phyloP scores from a whole-genome alignment of 768 basidiomycete genomes.

The Asterophora lycoperdoides region DNA sequence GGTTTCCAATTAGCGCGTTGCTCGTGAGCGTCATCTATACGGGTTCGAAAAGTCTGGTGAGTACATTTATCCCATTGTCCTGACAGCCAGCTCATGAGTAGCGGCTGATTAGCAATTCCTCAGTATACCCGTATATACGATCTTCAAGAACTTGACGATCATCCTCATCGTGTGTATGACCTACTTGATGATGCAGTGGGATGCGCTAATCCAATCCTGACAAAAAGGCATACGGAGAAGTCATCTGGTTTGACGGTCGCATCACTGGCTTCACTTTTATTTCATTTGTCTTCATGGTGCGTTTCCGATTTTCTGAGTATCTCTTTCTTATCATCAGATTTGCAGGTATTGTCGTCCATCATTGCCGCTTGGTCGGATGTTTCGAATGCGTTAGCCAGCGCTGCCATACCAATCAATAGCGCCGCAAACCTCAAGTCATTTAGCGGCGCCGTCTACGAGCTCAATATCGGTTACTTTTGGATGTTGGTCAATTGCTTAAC shows the following conservation, averaged over 20 bases:
- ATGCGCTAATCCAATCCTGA: slow-evolving; percentile 3
- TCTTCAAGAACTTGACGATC: slow-evolving; percentile 99
- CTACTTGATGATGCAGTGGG: background rate
- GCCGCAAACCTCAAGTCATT: slow-evolving; percentile 32
- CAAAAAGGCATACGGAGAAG: slow-evolving; percentile 89
- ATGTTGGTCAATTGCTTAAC: slow-evolving; percentile 91
- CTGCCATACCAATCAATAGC: background rate
- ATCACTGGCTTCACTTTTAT: slow-evolving; percentile 85
- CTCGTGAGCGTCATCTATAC: slow-evolving; percentile 97
- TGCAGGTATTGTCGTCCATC: slow-evolving; percentile 83
- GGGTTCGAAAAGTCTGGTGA: slow-evolving; percentile 91
- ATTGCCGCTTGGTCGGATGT: slow-evolving; percentile 98
- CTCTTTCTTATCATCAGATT: background rate
- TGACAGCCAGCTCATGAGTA: background rate
- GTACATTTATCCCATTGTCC: slow-evolving; percentile 22
- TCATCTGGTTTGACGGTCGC: slow-evolving; percentile 91
- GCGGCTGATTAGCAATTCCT: slow-evolving; percentile 77
- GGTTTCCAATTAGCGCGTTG: slow-evolving; percentile 93
- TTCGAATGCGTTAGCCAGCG: slow-evolving; percentile 34
- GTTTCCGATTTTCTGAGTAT: slow-evolving; percentile 15
- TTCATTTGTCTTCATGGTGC: slow-evolving; percentile 89
- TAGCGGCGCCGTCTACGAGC: slow-evolving; percentile 39
- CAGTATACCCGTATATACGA: slow-evolving; percentile 96
- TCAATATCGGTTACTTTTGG: slow-evolving; percentile 91
- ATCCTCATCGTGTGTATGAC: slow-evolving; percentile 79